Evolutionary conservation across 1,284 basidiomycete genomes (phyloP).

Genomic region (Agaricales sp.): DNA sequence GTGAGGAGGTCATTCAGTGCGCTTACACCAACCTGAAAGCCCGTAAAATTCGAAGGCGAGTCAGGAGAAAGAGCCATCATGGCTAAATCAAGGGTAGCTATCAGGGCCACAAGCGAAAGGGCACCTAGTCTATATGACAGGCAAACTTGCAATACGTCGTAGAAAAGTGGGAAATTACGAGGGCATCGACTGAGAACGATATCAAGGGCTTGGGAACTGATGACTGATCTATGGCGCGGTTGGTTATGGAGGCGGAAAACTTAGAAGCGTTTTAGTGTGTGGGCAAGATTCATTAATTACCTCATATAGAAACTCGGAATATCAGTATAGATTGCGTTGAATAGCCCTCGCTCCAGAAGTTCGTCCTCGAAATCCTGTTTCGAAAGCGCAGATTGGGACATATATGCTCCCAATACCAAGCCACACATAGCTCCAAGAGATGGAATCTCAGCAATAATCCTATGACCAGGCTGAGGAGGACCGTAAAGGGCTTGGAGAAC

Average conservation of each 20-base stretch:
- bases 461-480: not conserved
- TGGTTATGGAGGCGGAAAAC: conserved; percentile 8
- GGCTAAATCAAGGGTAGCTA: conserved; percentile 11
- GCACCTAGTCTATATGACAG: not conserved
- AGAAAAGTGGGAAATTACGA: conserved; percentile 32
- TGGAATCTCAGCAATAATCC: not conserved
- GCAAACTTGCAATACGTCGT: conserved; percentile 10
- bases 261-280: conserved; percentile 30
- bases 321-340: not conserved
- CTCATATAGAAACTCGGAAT: not conserved
- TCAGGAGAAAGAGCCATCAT: not conserved
- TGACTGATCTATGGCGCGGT: conserved; percentile 32
- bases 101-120: conserved; percentile 11
- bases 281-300: not conserved
- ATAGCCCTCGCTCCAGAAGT: not conserved
- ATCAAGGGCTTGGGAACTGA: conserved; percentile 40
- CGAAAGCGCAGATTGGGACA: not conserved
- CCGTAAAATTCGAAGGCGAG: no score
- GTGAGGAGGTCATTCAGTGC: not conserved
- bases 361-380: not conserved
- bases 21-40: not conserved
- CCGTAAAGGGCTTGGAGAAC: not conserved
- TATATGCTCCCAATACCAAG: not conserved
- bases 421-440: not conserved
- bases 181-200: conserved; percentile 34